Base-by-base conservation (phyloP, 2,329 filamentous ascomycete genomes). In the Microsporum ferrugineum region DNA sequence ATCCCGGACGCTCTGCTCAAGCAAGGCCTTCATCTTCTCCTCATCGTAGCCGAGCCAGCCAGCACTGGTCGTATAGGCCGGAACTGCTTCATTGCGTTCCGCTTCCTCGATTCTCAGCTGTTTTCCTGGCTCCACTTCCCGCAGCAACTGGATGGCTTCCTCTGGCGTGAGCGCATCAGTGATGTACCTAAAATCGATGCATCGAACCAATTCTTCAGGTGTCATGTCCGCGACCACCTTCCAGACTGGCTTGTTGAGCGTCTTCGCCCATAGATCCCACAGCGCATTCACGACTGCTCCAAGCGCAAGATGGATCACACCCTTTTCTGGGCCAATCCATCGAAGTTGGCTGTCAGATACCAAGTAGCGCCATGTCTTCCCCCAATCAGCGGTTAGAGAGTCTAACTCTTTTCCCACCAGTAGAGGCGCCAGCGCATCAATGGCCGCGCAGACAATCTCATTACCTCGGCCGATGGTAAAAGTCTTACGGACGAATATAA, bases 231-330 rank as follows among this genome's bases (percentile, higher is more conserved):
- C 87, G 29, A 96, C 87, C 64, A 96, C 87, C 62, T 85, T 83
- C 91, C 91, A 96, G 12, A 96, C 89, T 2, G 91, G 91, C 79
- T 96, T 95, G 65, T 83, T 81, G 39, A 94, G 82, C 1, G 82
- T 82, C 78, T 95, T 95, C 60, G 89, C 90, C 91, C 91, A 95
- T n/a, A 96, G 83, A 73, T 96, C 91, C 91, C 91, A 96, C 68
- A 95, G 80, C 14, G 90, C 91, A 73, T 96, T 96, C 68, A 95
- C 88, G 14, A 95, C 87, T 49, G 90, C 88, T 34, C 89, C 90
- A 8, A 96, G 84, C 1, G 91, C 91, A 5, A 96, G 87, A 75
- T 96, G 91, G 67, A 95, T 95, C 51, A 96, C 91, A 63, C 91
- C 91, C 76, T 96, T 96, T 70, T 96, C 91, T 0, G 91, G 91